Evolutionary conservation across 768 basidiomycete species (phyloP).

Genomic region (Cyclocybe cylindracea): DNA sequence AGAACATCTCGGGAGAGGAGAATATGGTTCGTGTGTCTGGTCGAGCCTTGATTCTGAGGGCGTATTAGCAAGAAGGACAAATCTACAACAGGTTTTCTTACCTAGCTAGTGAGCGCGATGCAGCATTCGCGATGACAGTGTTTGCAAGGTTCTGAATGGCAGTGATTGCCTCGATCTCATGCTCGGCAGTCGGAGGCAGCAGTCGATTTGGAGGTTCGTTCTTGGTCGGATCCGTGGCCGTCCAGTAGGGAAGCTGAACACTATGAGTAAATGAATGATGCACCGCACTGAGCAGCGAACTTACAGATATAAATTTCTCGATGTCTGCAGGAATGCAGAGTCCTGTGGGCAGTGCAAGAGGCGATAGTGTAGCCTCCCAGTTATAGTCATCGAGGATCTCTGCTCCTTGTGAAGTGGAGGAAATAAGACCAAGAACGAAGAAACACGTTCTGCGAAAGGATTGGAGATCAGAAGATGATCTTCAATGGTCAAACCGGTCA

Average conservation of each 20-base stretch:
- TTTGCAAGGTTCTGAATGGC: slow-evolving; percentile 94
- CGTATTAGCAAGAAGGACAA: slow-evolving; percentile 1
- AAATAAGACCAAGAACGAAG: slow-evolving; percentile 91
- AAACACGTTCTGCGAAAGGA: slow-evolving; percentile 80
- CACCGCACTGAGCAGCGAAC: slow-evolving; percentile 20
- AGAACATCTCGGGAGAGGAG: slow-evolving; percentile 75
- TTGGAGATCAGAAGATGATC: not conserved
- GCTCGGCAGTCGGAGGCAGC: slow-evolving; percentile 62
- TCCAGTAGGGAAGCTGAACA: slow-evolving; percentile 72
- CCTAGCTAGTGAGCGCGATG: slow-evolving; percentile 88
- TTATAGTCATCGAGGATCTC: slow-evolving; percentile 91
- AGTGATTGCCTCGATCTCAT: slow-evolving; percentile 82
- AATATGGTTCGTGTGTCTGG: slow-evolving; percentile 78
- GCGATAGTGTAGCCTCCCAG: slow-evolving; percentile 91
- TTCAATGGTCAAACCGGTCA: not conserved
- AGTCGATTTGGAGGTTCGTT: slow-evolving; percentile 47
- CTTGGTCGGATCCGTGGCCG: slow-evolving; percentile 28
- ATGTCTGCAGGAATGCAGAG: slow-evolving; percentile 89
- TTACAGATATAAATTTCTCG: slow-evolving; percentile 75
- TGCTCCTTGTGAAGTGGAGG: slow-evolving; percentile 88
- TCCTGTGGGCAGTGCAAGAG: slow-evolving; percentile 85
- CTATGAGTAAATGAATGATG: not conserved
- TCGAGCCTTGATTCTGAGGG: slow-evolving; percentile 70
- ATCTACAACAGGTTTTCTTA: slow-evolving; percentile 30
- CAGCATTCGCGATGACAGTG: slow-evolving; percentile 92